Base-by-base conservation (phyloP, 768 basidiomycete genomes). In the Chalciporus chontae region DNA sequence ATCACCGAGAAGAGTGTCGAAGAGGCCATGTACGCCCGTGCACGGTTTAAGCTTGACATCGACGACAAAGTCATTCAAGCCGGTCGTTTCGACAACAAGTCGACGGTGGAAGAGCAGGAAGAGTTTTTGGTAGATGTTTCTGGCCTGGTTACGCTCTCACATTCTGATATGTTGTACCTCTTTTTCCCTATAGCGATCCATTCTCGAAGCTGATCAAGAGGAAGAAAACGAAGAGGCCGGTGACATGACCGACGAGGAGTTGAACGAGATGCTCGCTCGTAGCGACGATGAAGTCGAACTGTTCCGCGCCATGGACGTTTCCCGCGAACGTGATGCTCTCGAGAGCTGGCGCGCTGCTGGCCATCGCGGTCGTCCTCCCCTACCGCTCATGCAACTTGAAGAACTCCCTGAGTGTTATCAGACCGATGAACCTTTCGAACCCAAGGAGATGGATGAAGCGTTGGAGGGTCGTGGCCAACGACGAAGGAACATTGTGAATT, bases 31-130 rank as follows among this genome's bases (percentile, higher is more conserved):
- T 89, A 97, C 53, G 89, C 91, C 40, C 83, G 94, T 55, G 96
- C 96, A 5, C 83, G 90, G 50, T 90, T 84, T 72, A 99, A 99
- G 76, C 86, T 97, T 24, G 95, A 95, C 62, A 94, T 99, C 62
- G 96, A 99, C 67, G 94, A 95, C 73, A 98, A 99, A 69, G 95
- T 96, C 72, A 97, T 97, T 62, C 95, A 97, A 73, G 94, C 94
- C 46, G 95, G 95, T 77, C 92, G 93, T 40, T 97, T 97, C 72
- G 96, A 99, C 68, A 95, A 98, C 72, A 95, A 95, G 71, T 95
- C 94, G 18, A 95, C 94, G 4, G 90, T 93, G 57, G 94, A 95
- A 66, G 96, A 99, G 67, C 94, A 96, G 59, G 95, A 99, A 67
- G 92, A 93, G 63, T 87, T 95, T 57, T 71, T 97, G 72, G 90